Percentiles rank a stretch among this genome's conserved stretches.
phyloP scores from a whole-genome alignment of 78 protist species.

The Chrysochromulina tobinii region DNA sequence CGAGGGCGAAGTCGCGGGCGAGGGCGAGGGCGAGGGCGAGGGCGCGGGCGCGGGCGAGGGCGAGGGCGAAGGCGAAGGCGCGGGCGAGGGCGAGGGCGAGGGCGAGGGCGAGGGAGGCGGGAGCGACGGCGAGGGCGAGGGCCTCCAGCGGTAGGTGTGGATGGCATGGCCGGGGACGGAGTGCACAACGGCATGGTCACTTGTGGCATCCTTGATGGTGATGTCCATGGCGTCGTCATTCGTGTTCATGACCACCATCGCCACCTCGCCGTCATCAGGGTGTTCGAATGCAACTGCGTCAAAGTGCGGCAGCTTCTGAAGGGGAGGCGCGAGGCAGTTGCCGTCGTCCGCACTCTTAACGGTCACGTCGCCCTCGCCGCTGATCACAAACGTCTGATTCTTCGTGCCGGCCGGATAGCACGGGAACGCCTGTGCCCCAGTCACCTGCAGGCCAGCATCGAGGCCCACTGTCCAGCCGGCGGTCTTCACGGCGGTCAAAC shows the following conservation, averaged over 20 bases:
- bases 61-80: no score
- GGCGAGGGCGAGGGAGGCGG: no score
- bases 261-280: not conserved
- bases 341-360: not conserved
- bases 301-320: not conserved
- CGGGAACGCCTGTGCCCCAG: not conserved
- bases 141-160: slow-evolving; percentile 8
- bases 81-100: no score
- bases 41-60: no score
- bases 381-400: not conserved
- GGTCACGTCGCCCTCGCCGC: no score
- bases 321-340: not conserved
- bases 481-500: not conserved
- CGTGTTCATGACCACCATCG: not conserved
- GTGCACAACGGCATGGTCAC: not conserved
- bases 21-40: no score
- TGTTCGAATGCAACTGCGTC: not conserved
- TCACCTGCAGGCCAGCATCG: not conserved
- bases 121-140: no score
- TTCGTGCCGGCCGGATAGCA: not conserved
- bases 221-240: not conserved
- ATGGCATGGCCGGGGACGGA: not conserved
- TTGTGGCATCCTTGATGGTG: not conserved
- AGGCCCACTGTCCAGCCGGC: not conserved
- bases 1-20: no score